Evolutionary conservation across 1,284 basidiomycete species (phyloP).

Genomic region (Peniophora sp.): DNA sequence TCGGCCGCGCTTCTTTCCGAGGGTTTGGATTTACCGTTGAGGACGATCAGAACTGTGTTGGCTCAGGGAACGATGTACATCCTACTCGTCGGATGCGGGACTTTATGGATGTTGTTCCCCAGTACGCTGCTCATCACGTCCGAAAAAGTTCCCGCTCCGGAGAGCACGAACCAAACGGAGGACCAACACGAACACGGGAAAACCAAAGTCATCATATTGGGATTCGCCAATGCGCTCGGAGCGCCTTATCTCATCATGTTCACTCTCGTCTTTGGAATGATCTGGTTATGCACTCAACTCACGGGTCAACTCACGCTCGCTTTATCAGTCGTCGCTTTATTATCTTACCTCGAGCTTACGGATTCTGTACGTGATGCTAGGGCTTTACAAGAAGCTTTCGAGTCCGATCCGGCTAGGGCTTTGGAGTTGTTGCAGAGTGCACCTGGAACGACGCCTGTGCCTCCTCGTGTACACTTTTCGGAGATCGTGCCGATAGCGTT

Average conservation of each 20-base stretch:
- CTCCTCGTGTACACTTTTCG: constrained; percentile 37
- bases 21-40: constrained; percentile 23
- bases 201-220: constrained; percentile 62
- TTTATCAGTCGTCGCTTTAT: constrained; percentile 52
- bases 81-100: constrained; percentile 43
- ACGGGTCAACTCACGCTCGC: constrained; percentile 77
- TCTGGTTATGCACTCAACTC: constrained; percentile 70
- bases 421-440: constrained; percentile 22
- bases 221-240: constrained; percentile 88
- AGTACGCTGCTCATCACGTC: constrained; percentile 61
- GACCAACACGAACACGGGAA: constrained; percentile 5
- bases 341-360: constrained; percentile 70
- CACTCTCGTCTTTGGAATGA: constrained; percentile 53
- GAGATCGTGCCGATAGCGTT: constrained; percentile 71
- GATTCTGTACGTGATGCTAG: constrained; percentile 74
- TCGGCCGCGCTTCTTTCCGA: constrained; percentile 36
- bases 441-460: not conserved
- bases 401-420: constrained; percentile 34
- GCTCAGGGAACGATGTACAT: constrained; percentile 52
- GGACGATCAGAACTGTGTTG: constrained; percentile 48
- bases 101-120: constrained; percentile 65
- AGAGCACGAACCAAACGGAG: constrained; percentile 16
- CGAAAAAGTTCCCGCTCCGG: constrained; percentile 8
- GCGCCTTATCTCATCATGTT: constrained; percentile 82
- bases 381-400: constrained; percentile 44